Evolutionary conservation across 208 protist species (phyloP), one percentile per base, ranked within the genome.

Genomic region (Trypanosoma scelopori): DNA sequence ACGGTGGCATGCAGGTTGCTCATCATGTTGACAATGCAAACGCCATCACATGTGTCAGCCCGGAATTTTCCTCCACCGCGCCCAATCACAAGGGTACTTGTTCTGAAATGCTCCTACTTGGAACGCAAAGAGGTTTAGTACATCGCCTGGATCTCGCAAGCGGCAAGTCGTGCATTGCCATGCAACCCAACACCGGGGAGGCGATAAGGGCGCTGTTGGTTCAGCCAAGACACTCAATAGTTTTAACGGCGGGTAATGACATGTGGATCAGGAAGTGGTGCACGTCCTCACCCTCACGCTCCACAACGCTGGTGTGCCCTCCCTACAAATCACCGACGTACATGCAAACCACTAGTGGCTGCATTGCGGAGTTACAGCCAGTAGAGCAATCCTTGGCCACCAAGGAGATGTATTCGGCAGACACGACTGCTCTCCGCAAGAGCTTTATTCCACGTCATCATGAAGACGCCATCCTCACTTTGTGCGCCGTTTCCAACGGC

Each of bases 161-260:
- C 25, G 71, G 71, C 16, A 45, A 57, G n/a, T 45, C 43, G 43
- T 65, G 65, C 46, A 48, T 73, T 1, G 77, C 71, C 0, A 39
- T 74, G 42, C 66, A 46, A 45, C 72, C 71, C 7, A 37, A 47
- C 23, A 71, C 55, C 11, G 51, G 51, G 20, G 13, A 50, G n/a
- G 20, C 71, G 3, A 69, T 63, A 28, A 77, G 85, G n/a, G 68
- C 73, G 18, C 50, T 89, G 62, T 60, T 89, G 7, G 47, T 71
- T 1, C 81, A 89, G 64, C 79, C 81, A 0, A 55, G 59, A 12
- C 64, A 79, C 47, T 68, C 74, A 23, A 45, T 60, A 20, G 67
- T 94, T 18, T 76, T 90, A 28, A 87, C 88, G 3, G 88, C 76
- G n/a, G 60, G 71, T 51, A 79, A 88, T 48, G 85, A 92, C 22